Percentiles rank a stretch among this genome's conserved stretches.
Evolutionary conservation across 2,329 filamentous ascomycete genomes (phyloP).

Genomic region (Alternaria sp.): DNA sequence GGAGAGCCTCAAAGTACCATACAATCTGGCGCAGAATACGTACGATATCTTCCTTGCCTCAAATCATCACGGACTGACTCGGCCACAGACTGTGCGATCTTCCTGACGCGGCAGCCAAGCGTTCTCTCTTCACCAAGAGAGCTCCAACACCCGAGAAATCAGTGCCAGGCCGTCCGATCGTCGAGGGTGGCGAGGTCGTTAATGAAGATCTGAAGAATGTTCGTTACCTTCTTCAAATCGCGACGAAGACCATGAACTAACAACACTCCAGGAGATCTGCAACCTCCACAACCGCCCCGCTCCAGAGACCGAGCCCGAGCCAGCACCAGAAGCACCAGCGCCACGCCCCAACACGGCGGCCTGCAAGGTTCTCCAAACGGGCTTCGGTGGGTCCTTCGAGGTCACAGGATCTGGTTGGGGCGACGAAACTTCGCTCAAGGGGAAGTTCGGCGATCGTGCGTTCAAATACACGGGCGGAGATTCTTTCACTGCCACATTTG

Average conservation of each 20-base stretch:
- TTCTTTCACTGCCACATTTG: not conserved
- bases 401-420: not conserved
- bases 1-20: not conserved
- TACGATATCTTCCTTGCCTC: not conserved
- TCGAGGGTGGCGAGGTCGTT: not conserved
- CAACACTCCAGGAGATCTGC: not conserved
- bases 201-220: not conserved
- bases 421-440: not conserved
- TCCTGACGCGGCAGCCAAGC: not conserved
- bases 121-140: not conserved
- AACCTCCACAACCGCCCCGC: not conserved
- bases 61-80: not conserved
- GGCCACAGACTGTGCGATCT: not conserved
- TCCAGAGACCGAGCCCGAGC: not conserved
- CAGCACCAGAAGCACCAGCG: not conserved
- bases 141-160: not conserved
- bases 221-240: not conserved
- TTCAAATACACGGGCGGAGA: not conserved
- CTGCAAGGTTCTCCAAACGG: fast-evolving
- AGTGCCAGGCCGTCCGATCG: not conserved
- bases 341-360: not conserved
- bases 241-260: not conserved
- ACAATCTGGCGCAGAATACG: not conserved
- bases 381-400: fast-evolving
- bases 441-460: not conserved